These are phyloP conservation scores for Fomitopsis pinicola DNA, from an alignment of 1,284 basidiomycete species.

Conservation along the genomic window DNA sequence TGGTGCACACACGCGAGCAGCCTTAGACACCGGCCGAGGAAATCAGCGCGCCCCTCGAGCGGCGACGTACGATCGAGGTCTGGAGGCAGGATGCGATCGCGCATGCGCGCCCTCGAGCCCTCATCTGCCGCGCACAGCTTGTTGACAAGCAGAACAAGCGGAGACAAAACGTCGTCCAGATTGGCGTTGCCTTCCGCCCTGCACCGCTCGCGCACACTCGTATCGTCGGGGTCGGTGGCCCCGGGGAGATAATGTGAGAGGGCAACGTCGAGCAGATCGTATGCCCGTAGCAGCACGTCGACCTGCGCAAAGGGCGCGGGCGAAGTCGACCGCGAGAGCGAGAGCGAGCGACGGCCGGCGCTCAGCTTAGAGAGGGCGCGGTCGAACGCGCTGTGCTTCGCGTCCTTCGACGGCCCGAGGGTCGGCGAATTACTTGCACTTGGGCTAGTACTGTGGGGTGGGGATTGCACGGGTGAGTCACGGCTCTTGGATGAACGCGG, in stretches of 20 bases:
- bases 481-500: conserved; percentile 22
- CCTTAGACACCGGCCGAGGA: conserved; percentile 78
- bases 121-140: conserved; percentile 65
- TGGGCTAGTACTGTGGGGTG: conserved; percentile 27
- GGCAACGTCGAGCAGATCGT: conserved; percentile 60
- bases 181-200: conserved; percentile 45
- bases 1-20: conserved; percentile 74
- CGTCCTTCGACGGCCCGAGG: conserved; percentile 27
- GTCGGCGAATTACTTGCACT: conserved; percentile 36
- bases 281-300: conserved; percentile 59
- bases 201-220: conserved; percentile 47
- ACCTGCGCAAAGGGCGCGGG: conserved; percentile 26
- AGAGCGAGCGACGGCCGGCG: conserved; percentile 51
- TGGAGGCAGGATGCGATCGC: conserved; percentile 65
- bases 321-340: conserved; percentile 32
- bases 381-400: conserved; percentile 53
- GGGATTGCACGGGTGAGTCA: conserved; percentile 10
- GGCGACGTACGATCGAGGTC: conserved; percentile 75
- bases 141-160: conserved; percentile 70
- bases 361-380: conserved; percentile 57
- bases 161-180: conserved; percentile 75
- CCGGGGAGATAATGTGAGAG: conserved; percentile 67
- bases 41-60: conserved; percentile 66
- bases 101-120: conserved; percentile 48
- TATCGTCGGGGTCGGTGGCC: conserved; percentile 56